Evolutionary conservation across 306 rosid genomes (phyloP).

Genomic region (Castanea mollissima): DNA sequence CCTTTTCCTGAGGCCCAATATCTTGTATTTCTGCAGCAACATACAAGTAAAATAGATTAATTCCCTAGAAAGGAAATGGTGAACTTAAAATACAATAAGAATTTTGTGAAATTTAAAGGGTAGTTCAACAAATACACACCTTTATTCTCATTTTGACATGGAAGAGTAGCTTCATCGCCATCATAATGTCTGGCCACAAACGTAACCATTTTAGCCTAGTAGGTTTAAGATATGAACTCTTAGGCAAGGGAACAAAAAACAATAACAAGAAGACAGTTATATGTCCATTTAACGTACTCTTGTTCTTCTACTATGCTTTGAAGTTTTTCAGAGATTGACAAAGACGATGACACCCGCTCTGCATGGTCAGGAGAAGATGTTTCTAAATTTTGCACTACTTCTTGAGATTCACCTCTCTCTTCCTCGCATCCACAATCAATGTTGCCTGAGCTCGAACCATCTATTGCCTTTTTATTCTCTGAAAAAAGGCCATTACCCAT

Average conservation of each 20-base stretch:
- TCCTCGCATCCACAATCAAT: constrained; percentile 28
- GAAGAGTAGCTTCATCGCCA: constrained; percentile 35
- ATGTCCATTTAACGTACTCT: constrained; percentile 38
- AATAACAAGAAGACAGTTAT: constrained; percentile 11
- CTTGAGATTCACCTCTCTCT: constrained; percentile 31
- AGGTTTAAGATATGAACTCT: background rate
- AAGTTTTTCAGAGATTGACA: constrained; percentile 31
- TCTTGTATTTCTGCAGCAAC: constrained; percentile 38
- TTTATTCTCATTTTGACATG: constrained; percentile 32
- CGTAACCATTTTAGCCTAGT: constrained; percentile 17
- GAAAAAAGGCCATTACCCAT: constrained; percentile 31
- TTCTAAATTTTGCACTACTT: constrained; percentile 21
- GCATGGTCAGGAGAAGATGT: constrained; percentile 35
- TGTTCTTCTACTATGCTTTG: constrained; percentile 31
- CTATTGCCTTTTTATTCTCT: constrained; percentile 32
- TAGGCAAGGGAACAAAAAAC: constrained; percentile 9
- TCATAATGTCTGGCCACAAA: constrained; percentile 40
- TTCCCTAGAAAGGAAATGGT: background rate
- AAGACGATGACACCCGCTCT: constrained; percentile 48
- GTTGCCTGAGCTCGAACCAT: constrained; percentile 32
- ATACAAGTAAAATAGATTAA: background rate
- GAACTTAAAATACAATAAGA: background rate
- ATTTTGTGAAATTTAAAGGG: background rate
- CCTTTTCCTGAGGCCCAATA: constrained; percentile 35
- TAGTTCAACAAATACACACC: constrained; percentile 38